phyloP scores from a whole-genome alignment of 176 grass and related monocot genomes.

The Zizania latifolia region DNA sequence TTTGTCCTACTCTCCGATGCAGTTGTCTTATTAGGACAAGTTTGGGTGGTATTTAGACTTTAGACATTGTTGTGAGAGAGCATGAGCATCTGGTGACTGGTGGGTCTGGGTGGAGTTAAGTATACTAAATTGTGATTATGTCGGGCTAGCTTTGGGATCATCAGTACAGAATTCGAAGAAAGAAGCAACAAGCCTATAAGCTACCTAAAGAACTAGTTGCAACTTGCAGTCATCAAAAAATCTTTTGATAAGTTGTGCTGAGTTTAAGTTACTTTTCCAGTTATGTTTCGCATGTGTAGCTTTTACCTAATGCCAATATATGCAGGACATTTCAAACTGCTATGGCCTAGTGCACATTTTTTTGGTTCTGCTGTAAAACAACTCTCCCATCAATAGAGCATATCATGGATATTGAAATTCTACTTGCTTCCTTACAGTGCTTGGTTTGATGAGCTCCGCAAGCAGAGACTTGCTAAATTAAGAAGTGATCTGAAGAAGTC shows the following conservation, averaged over 20 bases:
- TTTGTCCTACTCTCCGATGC: neutral
- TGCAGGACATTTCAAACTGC: neutral
- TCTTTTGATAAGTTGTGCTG: neutral
- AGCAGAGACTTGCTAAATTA: conserved; percentile 72
- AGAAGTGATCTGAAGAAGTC: conserved; percentile 72
- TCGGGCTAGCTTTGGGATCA: neutral
- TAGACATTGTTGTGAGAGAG: neutral
- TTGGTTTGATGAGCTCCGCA: conserved; percentile 88
- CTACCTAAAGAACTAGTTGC: neutral
- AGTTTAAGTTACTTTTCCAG: neutral
- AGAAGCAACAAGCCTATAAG: conserved; percentile 1
- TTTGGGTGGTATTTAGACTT: neutral
- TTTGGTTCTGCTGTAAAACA: neutral
- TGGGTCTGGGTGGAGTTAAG: too few relatives aligned
- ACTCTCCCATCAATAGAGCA: neutral
- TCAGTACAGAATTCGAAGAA: neutral
- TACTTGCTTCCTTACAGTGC: conserved; percentile 48
- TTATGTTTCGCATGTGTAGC: neutral
- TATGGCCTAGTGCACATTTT: neutral
- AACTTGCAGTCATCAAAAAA: neutral
- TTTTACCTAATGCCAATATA: neutral
- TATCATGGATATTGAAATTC: conserved; percentile 8
- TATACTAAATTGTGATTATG: neutral
- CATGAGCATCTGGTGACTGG: neutral
- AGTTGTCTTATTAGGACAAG: neutral